Evolutionary conservation across 2,329 filamentous ascomycete genomes (phyloP), one percentile per base, ranked within the genome.

Genomic region (Metarhizium brunneum): DNA sequence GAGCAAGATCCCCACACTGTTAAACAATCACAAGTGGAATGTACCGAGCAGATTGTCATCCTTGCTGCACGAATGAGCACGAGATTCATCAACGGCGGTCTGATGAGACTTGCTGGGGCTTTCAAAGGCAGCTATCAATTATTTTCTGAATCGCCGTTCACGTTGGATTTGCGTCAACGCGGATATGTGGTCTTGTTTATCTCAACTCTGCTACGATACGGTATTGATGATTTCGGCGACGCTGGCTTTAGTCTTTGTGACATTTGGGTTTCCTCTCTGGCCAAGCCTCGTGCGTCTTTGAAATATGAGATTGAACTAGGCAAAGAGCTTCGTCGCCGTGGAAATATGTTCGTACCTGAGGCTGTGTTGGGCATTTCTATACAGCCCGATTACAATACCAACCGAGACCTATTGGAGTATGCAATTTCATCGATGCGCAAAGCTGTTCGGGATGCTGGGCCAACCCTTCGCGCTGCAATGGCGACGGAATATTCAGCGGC

Each of bases 221-320:
- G 71, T 7, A 64, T 79, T 20, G 69, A 76, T 40, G 74, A 79
- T 53, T 77, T 81, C 57, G 69, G 69, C 57, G 69, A 78, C 43
- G 62, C 77, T 2, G 73, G 70, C 2, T 69, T 73, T n/a, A 74
- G 71, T 8, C 63, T 78, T 10, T 66, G 77, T 4, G 75, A 79
- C 45, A 65, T 83, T n/a, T 84, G 82, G 76, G 61, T 80, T 47
- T 62, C 77, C 20, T 73, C 76, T 7, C 68, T 84, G 49, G 72
- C 76, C 47, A 81, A 80, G 60, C 80, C 82, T 4, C 67, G 61
- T 3, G 63, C 67, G 45, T 73, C 70, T 25, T 58, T 81, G 14
- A 69, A 65, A 5, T 79, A 79, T 59, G 79, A 83, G 61, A 73
- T 75, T 57, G 69, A 71, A 25, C 70, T 84, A 5, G 79, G 74